Conservation (phyloP, 2,329 filamentous ascomycete species). For the Penicillium concentricum region DNA sequence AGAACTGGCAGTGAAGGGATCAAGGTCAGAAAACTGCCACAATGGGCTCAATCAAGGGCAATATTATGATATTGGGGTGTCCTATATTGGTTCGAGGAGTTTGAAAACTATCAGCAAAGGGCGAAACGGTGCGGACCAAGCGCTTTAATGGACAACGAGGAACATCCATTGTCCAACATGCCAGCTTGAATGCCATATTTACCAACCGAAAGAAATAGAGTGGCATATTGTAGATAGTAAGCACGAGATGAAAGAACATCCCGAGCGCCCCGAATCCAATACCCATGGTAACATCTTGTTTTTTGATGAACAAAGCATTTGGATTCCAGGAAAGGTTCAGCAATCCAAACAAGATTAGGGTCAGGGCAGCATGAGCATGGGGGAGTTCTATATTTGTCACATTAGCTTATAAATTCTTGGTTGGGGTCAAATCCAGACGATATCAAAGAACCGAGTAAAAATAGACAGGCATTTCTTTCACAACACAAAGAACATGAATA, state of each 20-base stretch:
- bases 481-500: background rate
- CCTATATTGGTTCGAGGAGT: background rate
- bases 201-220: background rate
- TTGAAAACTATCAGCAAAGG: background rate
- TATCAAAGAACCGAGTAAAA: background rate
- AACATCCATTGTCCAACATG: background rate
- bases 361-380: background rate
- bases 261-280: background rate
- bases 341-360: background rate
- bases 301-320: conserved; percentile 1
- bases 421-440: background rate
- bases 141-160: conserved; percentile 6
- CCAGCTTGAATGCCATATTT: background rate
- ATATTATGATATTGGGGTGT: background rate
- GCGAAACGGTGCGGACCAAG: background rate
- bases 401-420: background rate
- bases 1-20: background rate
- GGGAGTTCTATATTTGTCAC: conserved; percentile 1
- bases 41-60: background rate
- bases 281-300: background rate
- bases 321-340: background rate
- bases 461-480: background rate
- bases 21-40: background rate
- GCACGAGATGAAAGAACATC: conserved; percentile 3
- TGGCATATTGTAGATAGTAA: conserved; percentile 1